Percentiles rank a stretch among this genome's conserved stretches.
phyloP scores from a whole-genome alignment of 2,329 filamentous ascomycete species.

The Lachnellula willkommii region DNA sequence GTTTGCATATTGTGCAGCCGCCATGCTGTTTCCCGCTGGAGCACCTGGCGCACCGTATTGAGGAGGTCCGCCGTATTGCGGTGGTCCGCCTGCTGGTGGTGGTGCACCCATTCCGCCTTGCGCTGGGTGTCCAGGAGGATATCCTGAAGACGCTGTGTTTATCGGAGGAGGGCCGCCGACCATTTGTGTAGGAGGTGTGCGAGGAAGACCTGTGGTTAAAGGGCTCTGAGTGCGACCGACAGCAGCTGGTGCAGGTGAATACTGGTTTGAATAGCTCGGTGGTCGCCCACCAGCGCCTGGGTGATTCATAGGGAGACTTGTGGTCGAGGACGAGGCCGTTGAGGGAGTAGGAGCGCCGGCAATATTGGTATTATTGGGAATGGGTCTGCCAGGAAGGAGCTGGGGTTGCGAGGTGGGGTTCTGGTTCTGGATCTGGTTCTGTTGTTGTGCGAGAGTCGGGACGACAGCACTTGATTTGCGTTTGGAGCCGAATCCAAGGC shows the following conservation, averaged over 20 bases:
- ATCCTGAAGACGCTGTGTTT: slow-evolving; percentile 58
- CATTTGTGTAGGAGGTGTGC: slow-evolving; percentile 31
- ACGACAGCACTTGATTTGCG: slow-evolving; percentile 62
- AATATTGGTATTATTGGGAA: not conserved
- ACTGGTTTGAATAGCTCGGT: slow-evolving; percentile 58
- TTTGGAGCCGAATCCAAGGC: slow-evolving; percentile 71
- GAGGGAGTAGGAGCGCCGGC: slow-evolving; percentile 31
- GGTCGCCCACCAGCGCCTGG: slow-evolving; percentile 54
- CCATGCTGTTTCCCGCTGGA: slow-evolving; percentile 20
- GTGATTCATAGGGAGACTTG: slow-evolving; percentile 58
- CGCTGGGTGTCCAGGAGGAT: slow-evolving; percentile 49
- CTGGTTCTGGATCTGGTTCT: slow-evolving; percentile 6
- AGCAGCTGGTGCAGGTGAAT: slow-evolving; percentile 42
- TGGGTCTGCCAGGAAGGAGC: slow-evolving; percentile 22
- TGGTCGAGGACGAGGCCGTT: slow-evolving; percentile 44
- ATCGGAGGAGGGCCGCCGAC: slow-evolving; percentile 60
- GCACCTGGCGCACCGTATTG: slow-evolving; percentile 27
- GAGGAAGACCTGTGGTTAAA: slow-evolving; percentile 27
- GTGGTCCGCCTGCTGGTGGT: slow-evolving; percentile 28
- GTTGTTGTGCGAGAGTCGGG: slow-evolving; percentile 33
- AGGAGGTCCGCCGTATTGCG: slow-evolving; percentile 27
- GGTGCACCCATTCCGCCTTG: slow-evolving; percentile 35
- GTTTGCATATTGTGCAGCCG: slow-evolving; percentile 28
- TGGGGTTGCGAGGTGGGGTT: slow-evolving; percentile 25
- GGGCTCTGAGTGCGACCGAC: slow-evolving; percentile 46